Conservation (phyloP, 2,329 filamentous ascomycete species). For the Gaeumannomyces sp. region DNA sequence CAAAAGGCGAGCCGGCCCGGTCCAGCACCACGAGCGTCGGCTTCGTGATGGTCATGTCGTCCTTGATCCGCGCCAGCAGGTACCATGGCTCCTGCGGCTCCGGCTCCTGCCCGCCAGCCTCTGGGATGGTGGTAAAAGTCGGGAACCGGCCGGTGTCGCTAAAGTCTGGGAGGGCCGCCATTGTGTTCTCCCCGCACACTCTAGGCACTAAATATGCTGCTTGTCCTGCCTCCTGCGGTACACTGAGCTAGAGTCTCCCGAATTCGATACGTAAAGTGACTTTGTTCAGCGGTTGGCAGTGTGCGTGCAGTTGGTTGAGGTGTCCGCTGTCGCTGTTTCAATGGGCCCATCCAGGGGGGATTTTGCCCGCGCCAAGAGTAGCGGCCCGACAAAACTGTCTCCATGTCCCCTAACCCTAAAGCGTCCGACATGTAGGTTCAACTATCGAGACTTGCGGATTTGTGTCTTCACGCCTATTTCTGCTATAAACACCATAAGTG, state of each 20-base stretch:
- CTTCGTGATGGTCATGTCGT: slow-evolving; percentile 43
- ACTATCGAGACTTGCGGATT: too few species aligned
- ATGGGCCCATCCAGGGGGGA: not conserved
- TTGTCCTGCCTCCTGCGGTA: not conserved
- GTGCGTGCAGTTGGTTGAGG: not conserved
- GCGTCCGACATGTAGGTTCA: too few species aligned
- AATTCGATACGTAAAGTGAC: not conserved
- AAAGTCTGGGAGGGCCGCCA: slow-evolving; percentile 25
- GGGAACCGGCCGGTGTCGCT: slow-evolving; percentile 27
- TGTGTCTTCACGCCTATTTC: too few species aligned
- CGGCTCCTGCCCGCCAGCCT: slow-evolving; percentile 12
- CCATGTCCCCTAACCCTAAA: not conserved
- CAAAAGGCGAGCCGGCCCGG: slow-evolving; percentile 32
- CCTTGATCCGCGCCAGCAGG: slow-evolving; percentile 38
- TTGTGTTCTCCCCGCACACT: not conserved
- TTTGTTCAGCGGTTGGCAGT: not conserved
- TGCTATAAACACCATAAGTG: too few species aligned
- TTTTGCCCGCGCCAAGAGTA: not conserved
- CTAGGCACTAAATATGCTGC: not conserved
- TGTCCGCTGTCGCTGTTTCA: not conserved
- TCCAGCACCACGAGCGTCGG: slow-evolving; percentile 41
- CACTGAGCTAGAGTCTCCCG: not conserved
- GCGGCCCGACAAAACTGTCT: too few species aligned
- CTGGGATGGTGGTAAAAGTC: slow-evolving; percentile 26
- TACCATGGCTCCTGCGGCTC: slow-evolving; percentile 22